Percentiles rank a stretch among this genome's conserved stretches.
Conservation (phyloP, 148 eudicot genomes). For the Polygonum maritimum region DNA sequence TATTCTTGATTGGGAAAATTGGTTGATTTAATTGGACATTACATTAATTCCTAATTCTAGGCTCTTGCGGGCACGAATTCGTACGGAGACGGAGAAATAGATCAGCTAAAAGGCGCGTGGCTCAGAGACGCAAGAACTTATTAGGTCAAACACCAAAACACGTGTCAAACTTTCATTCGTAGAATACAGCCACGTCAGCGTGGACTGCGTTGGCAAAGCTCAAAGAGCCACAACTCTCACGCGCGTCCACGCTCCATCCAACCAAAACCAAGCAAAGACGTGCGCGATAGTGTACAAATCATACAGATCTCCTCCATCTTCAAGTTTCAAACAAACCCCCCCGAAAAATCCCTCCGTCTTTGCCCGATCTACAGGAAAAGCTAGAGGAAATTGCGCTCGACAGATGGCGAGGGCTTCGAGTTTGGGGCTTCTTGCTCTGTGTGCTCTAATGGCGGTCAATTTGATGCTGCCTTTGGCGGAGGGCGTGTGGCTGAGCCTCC, state of each 20-base stretch:
- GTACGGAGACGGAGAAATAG: background rate
- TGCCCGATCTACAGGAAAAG: background rate
- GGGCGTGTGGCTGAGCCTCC: slow-evolving; percentile 48
- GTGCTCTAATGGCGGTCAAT: slow-evolving; percentile 10
- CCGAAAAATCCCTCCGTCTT: slow-evolving; percentile 5
- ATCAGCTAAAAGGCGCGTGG: background rate
- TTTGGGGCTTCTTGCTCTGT: background rate
- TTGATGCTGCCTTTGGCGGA: slow-evolving; percentile 20
- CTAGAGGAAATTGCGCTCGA: slow-evolving; percentile 12
- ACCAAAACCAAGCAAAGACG: background rate
- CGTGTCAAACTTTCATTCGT: background rate
- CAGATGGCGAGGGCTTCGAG: slow-evolving; percentile 11
- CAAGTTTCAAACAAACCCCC: background rate
- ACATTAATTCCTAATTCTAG: too few species aligned
- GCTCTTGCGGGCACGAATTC: too few species aligned
- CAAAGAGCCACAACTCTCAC: background rate
- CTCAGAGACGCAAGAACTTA: background rate
- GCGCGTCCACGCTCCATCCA: slow-evolving; percentile 3
- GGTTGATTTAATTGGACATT: too few species aligned
- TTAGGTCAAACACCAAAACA: background rate
- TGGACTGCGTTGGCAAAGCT: background rate
- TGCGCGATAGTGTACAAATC: background rate
- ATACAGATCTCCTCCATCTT: background rate
- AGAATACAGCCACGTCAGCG: background rate
- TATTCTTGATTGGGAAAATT: too few species aligned